A percentile compares a stretch with the other conserved stretches of the same genome.
These are phyloP conservation scores for Aspergillus ustus DNA, from an alignment of 2,329 filamentous ascomycete genomes.

Conservation along the genomic window DNA sequence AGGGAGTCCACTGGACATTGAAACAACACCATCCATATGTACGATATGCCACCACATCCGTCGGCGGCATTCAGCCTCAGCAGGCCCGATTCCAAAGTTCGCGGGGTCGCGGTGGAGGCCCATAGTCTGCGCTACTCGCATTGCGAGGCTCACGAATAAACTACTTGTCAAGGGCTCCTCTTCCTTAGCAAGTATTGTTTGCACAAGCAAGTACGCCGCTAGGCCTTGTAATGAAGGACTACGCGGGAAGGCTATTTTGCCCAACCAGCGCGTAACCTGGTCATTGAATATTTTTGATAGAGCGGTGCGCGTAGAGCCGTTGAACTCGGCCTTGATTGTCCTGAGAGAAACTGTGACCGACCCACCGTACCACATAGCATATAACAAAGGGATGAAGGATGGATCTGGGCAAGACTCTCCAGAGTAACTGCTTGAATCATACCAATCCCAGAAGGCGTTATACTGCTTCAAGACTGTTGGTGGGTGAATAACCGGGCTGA, in stretches of 20 bases:
- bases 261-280: conserved; percentile 49
- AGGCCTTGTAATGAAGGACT: conserved; percentile 52
- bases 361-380: conserved; percentile 55
- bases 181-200: conserved; percentile 52
- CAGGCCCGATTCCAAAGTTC: conserved; percentile 50
- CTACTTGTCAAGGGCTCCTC: conserved; percentile 55
- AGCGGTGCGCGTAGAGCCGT: conserved; percentile 38
- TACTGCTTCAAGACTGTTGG: conserved; percentile 48
- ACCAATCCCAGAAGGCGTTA: conserved; percentile 53
- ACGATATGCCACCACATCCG: conserved; percentile 56
- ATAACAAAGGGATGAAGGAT: conserved; percentile 50
- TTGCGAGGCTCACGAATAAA: conserved; percentile 52
- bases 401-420: conserved; percentile 44
- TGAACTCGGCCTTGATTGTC: conserved; percentile 47
- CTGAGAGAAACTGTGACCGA: conserved; percentile 50
- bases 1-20: conserved; percentile 54
- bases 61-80: conserved; percentile 51
- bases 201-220: conserved; percentile 53
- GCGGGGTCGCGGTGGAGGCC: conserved; percentile 55
- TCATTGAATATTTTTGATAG: conserved; percentile 47
- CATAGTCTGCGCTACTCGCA: conserved; percentile 54
- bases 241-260: conserved; percentile 50
- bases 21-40: conserved; percentile 54
- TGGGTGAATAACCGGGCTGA: conserved; percentile 52
- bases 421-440: conserved; percentile 43